phyloP scores from a whole-genome alignment of 257 asterid genomes.

The Asclepias syriaca region DNA sequence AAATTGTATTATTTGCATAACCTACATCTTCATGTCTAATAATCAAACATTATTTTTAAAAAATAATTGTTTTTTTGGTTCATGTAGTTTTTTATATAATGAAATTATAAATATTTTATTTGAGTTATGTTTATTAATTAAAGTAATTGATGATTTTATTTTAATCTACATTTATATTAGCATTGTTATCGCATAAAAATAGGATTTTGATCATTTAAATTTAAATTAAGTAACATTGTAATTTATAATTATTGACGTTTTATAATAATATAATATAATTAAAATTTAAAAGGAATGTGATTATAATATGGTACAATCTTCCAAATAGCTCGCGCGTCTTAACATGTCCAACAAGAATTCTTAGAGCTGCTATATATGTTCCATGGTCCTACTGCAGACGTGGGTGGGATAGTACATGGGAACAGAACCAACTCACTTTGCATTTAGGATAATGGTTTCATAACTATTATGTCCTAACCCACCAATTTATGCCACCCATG shows the following conservation, averaged over 20 bases:
- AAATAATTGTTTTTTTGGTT: no score
- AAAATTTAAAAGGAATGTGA: no score
- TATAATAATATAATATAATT: neutral
- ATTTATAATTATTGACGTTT: neutral
- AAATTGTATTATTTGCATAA: neutral
- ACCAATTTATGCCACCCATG: constrained; percentile 34
- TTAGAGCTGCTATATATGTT: neutral
- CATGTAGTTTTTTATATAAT: no score
- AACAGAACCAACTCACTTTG: constrained; percentile 6
- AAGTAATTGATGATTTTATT: neutral
- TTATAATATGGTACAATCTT: neutral
- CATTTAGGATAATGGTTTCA: constrained; percentile 19
- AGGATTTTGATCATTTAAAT: neutral
- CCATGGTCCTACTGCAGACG: neutral
- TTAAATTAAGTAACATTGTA: neutral
- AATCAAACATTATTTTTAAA: no score
- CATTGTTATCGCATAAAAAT: neutral
- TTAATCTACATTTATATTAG: neutral
- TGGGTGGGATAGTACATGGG: neutral
- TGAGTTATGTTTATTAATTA: neutral
- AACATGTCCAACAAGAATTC: neutral
- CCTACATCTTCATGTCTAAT: neutral
- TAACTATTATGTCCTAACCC: constrained; percentile 21
- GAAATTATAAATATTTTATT: no score
- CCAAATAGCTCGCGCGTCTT: neutral